Conservation (phyloP, 2,329 filamentous ascomycete species). For the Monosporascus ibericus region DNA sequence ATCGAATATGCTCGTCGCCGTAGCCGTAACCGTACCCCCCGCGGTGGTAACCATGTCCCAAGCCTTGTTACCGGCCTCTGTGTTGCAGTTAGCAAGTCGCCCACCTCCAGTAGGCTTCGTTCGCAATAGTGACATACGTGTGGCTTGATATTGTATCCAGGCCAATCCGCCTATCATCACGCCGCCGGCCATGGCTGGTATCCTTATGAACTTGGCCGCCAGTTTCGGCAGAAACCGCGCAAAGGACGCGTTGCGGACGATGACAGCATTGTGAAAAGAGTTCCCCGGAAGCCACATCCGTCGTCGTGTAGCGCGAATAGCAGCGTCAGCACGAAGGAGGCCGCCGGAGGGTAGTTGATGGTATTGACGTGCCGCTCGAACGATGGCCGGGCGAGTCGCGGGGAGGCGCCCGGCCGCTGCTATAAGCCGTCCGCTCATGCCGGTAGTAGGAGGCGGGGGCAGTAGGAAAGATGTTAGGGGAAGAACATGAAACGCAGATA, state of each 20-base stretch:
- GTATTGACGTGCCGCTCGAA: conserved; percentile 54
- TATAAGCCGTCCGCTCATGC: conserved; percentile 31
- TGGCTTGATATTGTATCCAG: conserved; percentile 94
- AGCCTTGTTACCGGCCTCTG: conserved; percentile 44
- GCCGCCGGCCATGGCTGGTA: conserved; percentile 89
- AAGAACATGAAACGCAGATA: conserved; percentile 20
- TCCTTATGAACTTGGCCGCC: conserved; percentile 78
- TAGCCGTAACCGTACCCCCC: conserved; percentile 62
- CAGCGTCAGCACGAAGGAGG: conserved; percentile 59
- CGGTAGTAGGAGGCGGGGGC: conserved; percentile 26
- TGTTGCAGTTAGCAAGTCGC: conserved; percentile 3
- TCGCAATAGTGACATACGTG: conserved; percentile 51
- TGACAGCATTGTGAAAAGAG: conserved; percentile 74
- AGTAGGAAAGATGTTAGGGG: conserved; percentile 10
- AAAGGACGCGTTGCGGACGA: conserved; percentile 58
- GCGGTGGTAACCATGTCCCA: conserved; percentile 70
- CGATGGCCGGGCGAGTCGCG: conserved; percentile 21
- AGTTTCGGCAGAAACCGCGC: conserved; percentile 71
- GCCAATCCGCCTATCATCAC: conserved; percentile 80
- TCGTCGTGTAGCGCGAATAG: conserved; percentile 53
- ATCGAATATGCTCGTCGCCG: conserved; percentile 65
- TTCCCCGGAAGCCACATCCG: conserved; percentile 76
- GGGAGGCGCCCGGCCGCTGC: conserved; percentile 27
- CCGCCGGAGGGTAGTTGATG: conserved; percentile 64
- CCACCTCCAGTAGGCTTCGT: background rate